A percentile compares a stretch with the other conserved stretches of the same genome.
Conservation (phyloP, 768 basidiomycete species). For the Amanita thiersii region DNA sequence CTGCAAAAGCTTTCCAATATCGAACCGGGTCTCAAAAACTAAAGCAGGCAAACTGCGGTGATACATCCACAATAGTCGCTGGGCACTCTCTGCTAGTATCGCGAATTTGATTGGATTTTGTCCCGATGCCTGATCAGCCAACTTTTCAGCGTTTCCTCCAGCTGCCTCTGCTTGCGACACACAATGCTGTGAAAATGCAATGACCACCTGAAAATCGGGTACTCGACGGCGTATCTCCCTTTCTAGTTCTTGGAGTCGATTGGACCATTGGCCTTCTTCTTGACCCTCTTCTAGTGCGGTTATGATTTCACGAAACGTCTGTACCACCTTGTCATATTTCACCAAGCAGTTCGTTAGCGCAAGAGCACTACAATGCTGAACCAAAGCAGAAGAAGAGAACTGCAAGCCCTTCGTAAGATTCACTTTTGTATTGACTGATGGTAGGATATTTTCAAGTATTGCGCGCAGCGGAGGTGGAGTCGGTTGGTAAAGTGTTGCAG, state of each 20-base stretch:
- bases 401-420: conserved; percentile 81
- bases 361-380: conserved; percentile 81
- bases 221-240: conserved; percentile 66
- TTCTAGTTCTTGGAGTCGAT: conserved; percentile 58
- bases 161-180: background rate
- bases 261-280: conserved; percentile 66
- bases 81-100: conserved; percentile 71
- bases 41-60: conserved; percentile 67
- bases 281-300: conserved; percentile 52
- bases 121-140: conserved; percentile 2
- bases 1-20: conserved; percentile 71
- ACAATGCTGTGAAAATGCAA: conserved; percentile 67
- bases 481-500: conserved; percentile 49
- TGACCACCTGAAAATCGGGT: conserved; percentile 81
- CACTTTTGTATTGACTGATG: conserved; percentile 56
- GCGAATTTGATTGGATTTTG: conserved; percentile 35
- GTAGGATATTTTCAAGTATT: conserved; percentile 75
- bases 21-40: conserved; percentile 76
- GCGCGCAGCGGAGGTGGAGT: conserved; percentile 64
- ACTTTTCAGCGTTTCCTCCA: conserved; percentile 2
- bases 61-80: conserved; percentile 80
- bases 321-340: conserved; percentile 56
- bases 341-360: conserved; percentile 66
- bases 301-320: conserved; percentile 40
- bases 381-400: conserved; percentile 56